A percentile compares a stretch with the other conserved stretches of the same genome.
These are phyloP conservation scores for Monosporozyma siamensis DNA, from an alignment of 805 yeast species.

Conservation along the genomic window DNA sequence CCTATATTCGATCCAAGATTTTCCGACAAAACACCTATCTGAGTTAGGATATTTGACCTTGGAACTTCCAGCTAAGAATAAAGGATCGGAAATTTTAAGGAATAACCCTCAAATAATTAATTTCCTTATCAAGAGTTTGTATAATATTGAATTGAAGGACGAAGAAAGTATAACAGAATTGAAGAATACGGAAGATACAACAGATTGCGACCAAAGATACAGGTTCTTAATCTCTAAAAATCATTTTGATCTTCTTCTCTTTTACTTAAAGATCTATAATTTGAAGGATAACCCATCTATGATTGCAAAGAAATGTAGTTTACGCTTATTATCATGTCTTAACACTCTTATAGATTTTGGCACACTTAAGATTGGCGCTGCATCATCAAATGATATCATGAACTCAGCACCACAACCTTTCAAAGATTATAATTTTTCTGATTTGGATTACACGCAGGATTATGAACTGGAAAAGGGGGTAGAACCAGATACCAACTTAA, in stretches of 20 bases:
- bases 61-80: constrained; percentile 11
- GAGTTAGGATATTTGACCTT: constrained; percentile 14
- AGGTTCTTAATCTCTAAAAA: constrained; percentile 3
- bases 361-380: background rate
- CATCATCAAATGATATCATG: background rate
- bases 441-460: background rate
- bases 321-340: constrained; percentile 8
- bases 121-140: constrained; percentile 13
- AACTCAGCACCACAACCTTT: background rate
- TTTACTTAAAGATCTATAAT: constrained; percentile 9
- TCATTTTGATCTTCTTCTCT: constrained; percentile 14
- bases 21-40: constrained; percentile 25
- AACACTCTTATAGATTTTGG: constrained; percentile 5
- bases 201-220: background rate
- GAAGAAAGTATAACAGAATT: background rate
- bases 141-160: background rate
- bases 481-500: constrained; percentile 10
- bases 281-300: constrained; percentile 4
- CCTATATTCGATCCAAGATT: constrained; percentile 11
- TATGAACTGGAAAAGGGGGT: constrained; percentile 1
- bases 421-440: background rate
- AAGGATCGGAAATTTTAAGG: constrained; percentile 8
- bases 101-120: constrained; percentile 15
- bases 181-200: background rate
- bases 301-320: constrained; percentile 11